Evolutionary conservation across 1,284 basidiomycete genomes (phyloP).

Genomic region (Heterobasidion occidentale): DNA sequence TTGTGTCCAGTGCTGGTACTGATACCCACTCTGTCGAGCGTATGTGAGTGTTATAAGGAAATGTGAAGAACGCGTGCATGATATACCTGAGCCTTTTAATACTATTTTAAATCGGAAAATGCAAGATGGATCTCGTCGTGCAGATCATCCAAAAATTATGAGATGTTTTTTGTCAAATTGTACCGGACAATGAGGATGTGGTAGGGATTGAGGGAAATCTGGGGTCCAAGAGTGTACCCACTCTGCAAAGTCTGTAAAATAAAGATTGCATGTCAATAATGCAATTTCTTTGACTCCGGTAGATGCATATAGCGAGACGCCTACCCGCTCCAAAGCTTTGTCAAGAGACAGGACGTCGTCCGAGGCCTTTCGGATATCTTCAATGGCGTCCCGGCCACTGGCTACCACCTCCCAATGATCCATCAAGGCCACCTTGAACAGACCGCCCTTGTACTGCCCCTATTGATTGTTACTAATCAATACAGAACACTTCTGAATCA

Average conservation of each 20-base stretch:
- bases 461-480: neutral
- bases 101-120: too few species aligned
- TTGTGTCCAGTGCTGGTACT: constrained; percentile 18
- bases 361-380: constrained; percentile 25
- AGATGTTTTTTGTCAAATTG: constrained; percentile 25
- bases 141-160: too few species aligned
- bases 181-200: constrained; percentile 23
- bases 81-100: too few species aligned
- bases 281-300: too few species aligned
- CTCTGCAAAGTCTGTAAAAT: constrained; percentile 5
- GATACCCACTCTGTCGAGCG: too few species aligned
- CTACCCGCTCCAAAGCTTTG: constrained; percentile 5
- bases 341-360: constrained; percentile 20
- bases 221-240: constrained; percentile 7
- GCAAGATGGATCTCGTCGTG: too few species aligned
- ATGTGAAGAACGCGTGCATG: too few species aligned
- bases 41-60: too few species aligned
- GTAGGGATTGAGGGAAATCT: constrained; percentile 15
- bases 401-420: constrained; percentile 21
- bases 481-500: too few species aligned
- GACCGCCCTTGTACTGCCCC: neutral
- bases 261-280: too few species aligned
- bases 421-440: constrained; percentile 6
- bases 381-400: constrained; percentile 16
- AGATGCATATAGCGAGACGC: constrained; percentile 7